These are phyloP conservation scores for Cenchrus purpureus DNA, from an alignment of 176 grass and related monocot species.

Conservation along the genomic window DNA sequence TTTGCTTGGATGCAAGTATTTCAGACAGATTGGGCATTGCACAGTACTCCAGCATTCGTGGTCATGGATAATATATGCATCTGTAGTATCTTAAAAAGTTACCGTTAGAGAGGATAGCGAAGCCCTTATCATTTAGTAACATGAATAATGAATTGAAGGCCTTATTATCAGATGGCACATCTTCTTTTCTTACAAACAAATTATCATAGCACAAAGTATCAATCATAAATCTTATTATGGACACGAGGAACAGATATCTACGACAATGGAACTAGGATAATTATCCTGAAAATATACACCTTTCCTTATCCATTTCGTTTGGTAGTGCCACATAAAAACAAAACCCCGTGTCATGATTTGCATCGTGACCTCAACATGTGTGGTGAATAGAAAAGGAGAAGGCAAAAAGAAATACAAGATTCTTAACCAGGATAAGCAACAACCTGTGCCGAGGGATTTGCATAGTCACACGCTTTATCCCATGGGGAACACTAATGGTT, in stretches of 20 bases:
- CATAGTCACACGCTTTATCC: conserved; percentile 33
- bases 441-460: neutral
- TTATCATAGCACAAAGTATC: neutral
- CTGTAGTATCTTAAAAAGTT: neutral
- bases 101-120: neutral
- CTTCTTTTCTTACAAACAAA: conserved; percentile 9
- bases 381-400: neutral
- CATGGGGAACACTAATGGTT: conserved; percentile 17
- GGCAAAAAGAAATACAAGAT: neutral
- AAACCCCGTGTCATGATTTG: neutral
- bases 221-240: neutral
- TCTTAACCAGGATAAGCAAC: neutral
- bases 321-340: conserved; percentile 29
- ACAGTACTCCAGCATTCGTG: conserved; percentile 20
- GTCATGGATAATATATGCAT: neutral
- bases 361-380: conserved; percentile 21
- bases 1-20: conserved; percentile 53
- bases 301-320: conserved; percentile 45
- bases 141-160: conserved; percentile 5
- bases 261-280: neutral
- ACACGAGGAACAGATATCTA: conserved; percentile 19
- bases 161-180: neutral
- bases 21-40: neutral
- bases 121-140: conserved; percentile 11
- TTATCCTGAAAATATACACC: neutral